phyloP scores from a whole-genome alignment of 139 green algal species.

The Klebsormidium nitens region DNA sequence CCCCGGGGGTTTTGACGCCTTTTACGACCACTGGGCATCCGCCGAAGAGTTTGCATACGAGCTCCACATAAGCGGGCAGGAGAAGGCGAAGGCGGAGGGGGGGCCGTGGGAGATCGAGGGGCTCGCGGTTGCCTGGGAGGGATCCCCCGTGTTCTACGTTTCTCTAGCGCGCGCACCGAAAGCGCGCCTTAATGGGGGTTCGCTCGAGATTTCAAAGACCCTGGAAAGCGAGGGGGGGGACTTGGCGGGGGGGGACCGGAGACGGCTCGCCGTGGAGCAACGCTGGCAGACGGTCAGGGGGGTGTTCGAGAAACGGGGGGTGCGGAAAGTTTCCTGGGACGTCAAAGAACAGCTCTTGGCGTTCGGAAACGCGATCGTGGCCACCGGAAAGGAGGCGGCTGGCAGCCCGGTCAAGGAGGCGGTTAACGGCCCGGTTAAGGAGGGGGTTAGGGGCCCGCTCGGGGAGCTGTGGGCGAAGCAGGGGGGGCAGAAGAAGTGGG shows the following conservation, averaged over 20 bases:
- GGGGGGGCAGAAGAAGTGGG: too few relatives aligned
- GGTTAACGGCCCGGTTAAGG: not conserved
- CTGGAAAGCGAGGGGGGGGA: not conserved
- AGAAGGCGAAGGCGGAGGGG: not conserved
- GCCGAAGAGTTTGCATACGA: constrained; percentile 26
- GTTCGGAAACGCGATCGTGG: not conserved
- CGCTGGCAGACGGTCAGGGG: constrained; percentile 13
- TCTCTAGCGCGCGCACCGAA: too few relatives aligned
- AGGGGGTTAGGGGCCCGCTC: not conserved
- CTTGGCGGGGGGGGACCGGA: not conserved
- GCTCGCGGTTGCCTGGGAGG: constrained; percentile 29
- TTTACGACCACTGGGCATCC: constrained; percentile 10
- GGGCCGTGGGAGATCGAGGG: constrained; percentile 18
- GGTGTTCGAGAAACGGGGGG: constrained; percentile 9
- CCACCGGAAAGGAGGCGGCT: not conserved
- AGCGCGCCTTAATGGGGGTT: too few relatives aligned
- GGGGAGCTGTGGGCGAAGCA: not conserved
- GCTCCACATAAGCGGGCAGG: constrained; percentile 14
- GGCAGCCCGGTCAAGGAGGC: not conserved
- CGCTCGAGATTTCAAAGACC: not conserved
- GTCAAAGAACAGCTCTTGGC: constrained; percentile 22
- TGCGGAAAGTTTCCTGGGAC: constrained; percentile 25
- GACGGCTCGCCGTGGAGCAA: not conserved
- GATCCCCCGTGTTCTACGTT: constrained; percentile 33
- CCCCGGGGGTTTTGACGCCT: constrained; percentile 10